Evolutionary conservation across 2,329 filamentous ascomycete species (phyloP), one percentile per base, ranked within the genome.

Genomic region (Chaetomium strumarium): DNA sequence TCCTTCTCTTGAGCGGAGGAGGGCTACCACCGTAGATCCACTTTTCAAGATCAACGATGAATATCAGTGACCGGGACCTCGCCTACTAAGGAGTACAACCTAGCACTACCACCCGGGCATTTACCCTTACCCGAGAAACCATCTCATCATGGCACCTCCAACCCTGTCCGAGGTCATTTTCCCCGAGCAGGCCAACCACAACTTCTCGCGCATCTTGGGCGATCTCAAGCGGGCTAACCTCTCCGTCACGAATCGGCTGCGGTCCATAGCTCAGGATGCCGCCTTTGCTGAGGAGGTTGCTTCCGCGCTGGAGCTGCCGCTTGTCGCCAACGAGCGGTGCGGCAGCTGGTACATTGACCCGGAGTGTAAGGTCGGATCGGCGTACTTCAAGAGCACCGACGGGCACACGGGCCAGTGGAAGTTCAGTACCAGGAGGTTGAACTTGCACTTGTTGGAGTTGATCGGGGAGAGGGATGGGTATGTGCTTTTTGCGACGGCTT

Each of bases 351-450:
- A 97, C 67, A 86, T 97, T 24, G 71, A 75, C 33, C 85, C 85
- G 0, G 68, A 68, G 8, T 64, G 64, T 24, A 93, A 92, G 69
- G 71, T 66, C 1, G 87, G 81, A 31, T 90, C 87, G 59, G 88
- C 86, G 31, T 99, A 97, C 70, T 99, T 97, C 72, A 99, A 99
- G 76, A 95, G 89, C 70, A 99, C 93, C 2, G 93, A 99, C 71
- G 93, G 93, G 1, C 93, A 99, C 68, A 83, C 84, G 48, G 85
- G 88, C 9, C 84, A 95, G 64, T 99, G 93, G 93, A 81, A 84
- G 56, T 96, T 97, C 66, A 96, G 88, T 69, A 79, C 85, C 19
- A 75, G 93, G 57, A 77, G 93, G 58, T 70, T 97, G 63, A 99
- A 99, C 66, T 66, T 96, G 62, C 88, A 95, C 58, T 66, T 97